These are phyloP conservation scores for Acanthamoeba royreba DNA, from an alignment of 208 protist species.

Conservation along the genomic window DNA sequence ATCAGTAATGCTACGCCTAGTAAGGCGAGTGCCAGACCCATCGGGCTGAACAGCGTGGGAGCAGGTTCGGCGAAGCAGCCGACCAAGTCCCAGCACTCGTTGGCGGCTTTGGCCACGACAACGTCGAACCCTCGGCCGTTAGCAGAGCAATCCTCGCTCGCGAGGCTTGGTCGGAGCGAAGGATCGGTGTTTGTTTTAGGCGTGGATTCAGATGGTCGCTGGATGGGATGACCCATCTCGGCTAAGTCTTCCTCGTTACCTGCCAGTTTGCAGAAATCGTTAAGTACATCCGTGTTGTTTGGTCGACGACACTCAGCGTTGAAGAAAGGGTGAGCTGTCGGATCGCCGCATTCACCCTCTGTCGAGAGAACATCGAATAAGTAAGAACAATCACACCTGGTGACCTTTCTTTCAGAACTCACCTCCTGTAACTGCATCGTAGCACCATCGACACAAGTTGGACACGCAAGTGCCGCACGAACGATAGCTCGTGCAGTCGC, in stretches of 20 bases:
- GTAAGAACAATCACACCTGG: neutral
- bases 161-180: neutral
- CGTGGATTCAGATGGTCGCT: neutral
- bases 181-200: neutral
- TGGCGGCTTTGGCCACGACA: constrained; percentile 10
- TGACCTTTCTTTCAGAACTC: neutral
- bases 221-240: neutral
- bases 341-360: constrained; percentile 19
- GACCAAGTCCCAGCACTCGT: neutral
- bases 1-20: too few relatives aligned
- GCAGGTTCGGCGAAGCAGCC: too few relatives aligned
- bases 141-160: neutral
- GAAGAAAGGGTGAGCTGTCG: neutral
- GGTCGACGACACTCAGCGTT: neutral
- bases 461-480: constrained; percentile 9
- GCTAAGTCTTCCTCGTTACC: neutral
- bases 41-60: too few relatives aligned
- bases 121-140: neutral
- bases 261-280: neutral
- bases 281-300: neutral
- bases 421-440: neutral
- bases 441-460: constrained; percentile 27
- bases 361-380: neutral
- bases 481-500: constrained; percentile 22
- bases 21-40: too few relatives aligned